Base-by-base conservation (phyloP, 2,329 filamentous ascomycete species). In the Calonectria pseudoturangicola region DNA sequence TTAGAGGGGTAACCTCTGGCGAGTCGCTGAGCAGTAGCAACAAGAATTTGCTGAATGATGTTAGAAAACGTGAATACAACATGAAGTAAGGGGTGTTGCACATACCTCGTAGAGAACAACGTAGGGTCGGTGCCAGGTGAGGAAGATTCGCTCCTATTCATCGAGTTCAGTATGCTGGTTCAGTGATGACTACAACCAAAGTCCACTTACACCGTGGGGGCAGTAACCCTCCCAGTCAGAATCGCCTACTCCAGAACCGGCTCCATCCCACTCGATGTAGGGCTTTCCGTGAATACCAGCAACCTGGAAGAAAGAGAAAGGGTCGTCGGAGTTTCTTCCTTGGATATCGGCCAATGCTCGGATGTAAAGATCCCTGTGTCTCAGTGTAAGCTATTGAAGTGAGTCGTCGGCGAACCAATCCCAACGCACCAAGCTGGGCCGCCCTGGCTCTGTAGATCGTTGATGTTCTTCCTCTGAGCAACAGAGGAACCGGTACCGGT, bases 91-190 rank as follows among this genome's bases (percentile, higher is more conserved):
- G 41, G 18, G 28, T 30, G 21, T 21, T 25, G 5, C 18, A 71
- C 81, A 13, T 81, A 89, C 88, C 84, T 92, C 90, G 69, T 85
- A 91, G 7, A 91, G 83, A 9, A 86, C 82, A 50, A 90, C 77
- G 71, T 89, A 91, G 4, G 89, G 87, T 7, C 89, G 87, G 79
- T 92, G 90, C 90, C 89, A 92, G 21, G 87, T 81, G 8, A 86
- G 77, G 74, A 91, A 89, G 28, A 87, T 79, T n/a, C 84, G 81
- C 78, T 89, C 86, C 88, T 89, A 48, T 18, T 27, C 54, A 5
- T 36, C n/a, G 51, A 33, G 68, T 72, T 28, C 71, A 63, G 69
- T 63, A 45, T 21, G 21, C 15, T 43, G 41, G n/a, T 64, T 28
- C 50, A 25, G 16, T 10, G 18, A 27, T 18, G 30, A 48, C n/a